Evolutionary conservation across 345 rosid genomes (phyloP), one percentile per base, ranked within the genome.

Genomic region (Linum usitatissimum): DNA sequence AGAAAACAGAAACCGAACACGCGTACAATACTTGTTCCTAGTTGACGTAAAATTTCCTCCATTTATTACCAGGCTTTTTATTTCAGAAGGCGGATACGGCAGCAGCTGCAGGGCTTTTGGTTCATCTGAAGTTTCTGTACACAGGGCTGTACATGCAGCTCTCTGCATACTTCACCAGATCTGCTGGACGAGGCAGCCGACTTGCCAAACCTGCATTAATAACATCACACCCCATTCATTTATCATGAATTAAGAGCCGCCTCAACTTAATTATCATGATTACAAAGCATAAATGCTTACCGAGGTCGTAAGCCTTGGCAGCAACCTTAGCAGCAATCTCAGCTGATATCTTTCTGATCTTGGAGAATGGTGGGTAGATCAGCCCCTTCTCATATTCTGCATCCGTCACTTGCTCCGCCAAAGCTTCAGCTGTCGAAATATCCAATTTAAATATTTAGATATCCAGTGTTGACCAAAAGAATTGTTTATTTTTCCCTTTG

Each of bases 331-430:
- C 98, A 12, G 98, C 98, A 59, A 92, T 92, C 17, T 79, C 75
- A 34, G 98, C 98, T 3, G 98, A 92, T 58, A 92, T 92, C 84
- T 81, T 87, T 79, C 98, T 84, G 75, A 89, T 92, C 77, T 84
- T 75, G 55, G 70, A 72, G 64, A 92, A 87, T 45, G 98, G 97
- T 6, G 98, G 98, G 77, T 73, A 89, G 57, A 92, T 71, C 53
- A 85, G 89, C 60, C 98, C 95, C 68, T 84, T 84, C 68, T 85
- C 88, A 28, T 77, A 87, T 78, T 92, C 74, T 63, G 87, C 97
- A 75, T 78, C 83, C 12, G 71, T 81, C 63, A 89, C 88, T 75
- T 92, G 73, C 30, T 76, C 76, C 56, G 98, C 97, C 80, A 92
- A 75, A 53, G 98, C 94, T 80, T 89, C 95, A 57, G 97, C 95